phyloP scores from a whole-genome alignment of 768 basidiomycete genomes.

The Udeniomyces megalosporus region DNA sequence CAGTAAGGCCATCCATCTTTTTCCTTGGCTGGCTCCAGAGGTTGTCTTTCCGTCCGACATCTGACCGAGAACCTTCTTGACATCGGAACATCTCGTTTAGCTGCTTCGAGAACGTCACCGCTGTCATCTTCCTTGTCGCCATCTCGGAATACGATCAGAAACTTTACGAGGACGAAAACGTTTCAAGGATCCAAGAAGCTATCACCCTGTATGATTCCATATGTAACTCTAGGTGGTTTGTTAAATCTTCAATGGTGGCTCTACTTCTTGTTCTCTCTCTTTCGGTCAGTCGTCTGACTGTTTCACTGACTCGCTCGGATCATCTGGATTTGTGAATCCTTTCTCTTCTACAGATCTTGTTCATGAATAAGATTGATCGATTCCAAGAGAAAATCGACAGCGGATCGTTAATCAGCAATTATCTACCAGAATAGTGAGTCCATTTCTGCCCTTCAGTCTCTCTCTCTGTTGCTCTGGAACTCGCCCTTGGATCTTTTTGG shows the following conservation, averaged over 20 bases:
- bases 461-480: neutral
- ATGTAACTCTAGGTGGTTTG: constrained; percentile 5
- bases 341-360: neutral
- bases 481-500: neutral
- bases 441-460: neutral
- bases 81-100: neutral
- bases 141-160: constrained; percentile 76
- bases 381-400: neutral
- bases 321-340: no score
- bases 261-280: neutral
- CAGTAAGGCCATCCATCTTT: constrained; percentile 20
- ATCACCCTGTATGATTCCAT: constrained; percentile 13
- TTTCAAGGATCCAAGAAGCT: constrained; percentile 37
- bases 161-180: constrained; percentile 71
- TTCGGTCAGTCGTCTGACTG: neutral
- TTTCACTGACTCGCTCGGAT: neutral
- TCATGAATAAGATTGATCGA: constrained; percentile 5
- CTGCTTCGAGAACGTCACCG: constrained; percentile 86
- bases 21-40: constrained; percentile 7
- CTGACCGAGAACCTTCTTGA: neutral
- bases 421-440: constrained; percentile 2
- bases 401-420: neutral
- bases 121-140: constrained; percentile 77
- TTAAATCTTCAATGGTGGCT: constrained; percentile 39
- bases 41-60: neutral